Evolutionary conservation across 139 green algal genomes (phyloP), one percentile per base, ranked within the genome.

Genomic region (Haematococcus lacustris): DNA sequence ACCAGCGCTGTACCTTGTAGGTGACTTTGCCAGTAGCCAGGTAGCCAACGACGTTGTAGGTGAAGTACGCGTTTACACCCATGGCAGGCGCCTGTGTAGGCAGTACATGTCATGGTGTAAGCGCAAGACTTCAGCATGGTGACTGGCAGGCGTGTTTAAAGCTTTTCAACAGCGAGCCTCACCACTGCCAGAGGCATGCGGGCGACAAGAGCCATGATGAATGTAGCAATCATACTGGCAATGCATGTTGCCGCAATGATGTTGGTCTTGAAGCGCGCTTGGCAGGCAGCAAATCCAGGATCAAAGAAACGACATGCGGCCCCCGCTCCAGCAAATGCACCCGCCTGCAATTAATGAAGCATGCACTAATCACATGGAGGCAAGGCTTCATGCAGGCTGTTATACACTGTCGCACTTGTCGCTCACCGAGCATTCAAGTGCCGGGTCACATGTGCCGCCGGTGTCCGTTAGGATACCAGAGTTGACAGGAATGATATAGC

Each of bases 1-100:
- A n/a, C n/a, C n/a, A n/a, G n/a, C n/a, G n/a, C n/a, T n/a, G n/a
- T n/a, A n/a, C n/a, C 30, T 80, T 65, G 79, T 88, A 88, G 3
- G 79, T 75, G 13, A 96, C 73, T 47, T 80, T 66, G 47, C 76
- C 76, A 0, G 64, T 79, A 59, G 80, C 83, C 39, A 80, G 74
- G 78, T 75, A 93, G 68, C 88, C 86, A 1, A 93, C 88, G 26
- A 91, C 83, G 0, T 72, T 72, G 67, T 72, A 72, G 7, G 86
- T 77, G 71, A 92, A 94, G 79, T 89, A 94, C 2, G 88, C 88
- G 71, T 93, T 93, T 38, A 89, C 77, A 47, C 88, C 88, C 88
- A 93, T 93, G 38, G 71, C 71, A 1, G 60, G 71, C 21, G 53
- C 69, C 61, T 68, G 61, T 68, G 61, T 28, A 57, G 47, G 47